Percentiles rank a stretch among this genome's conserved stretches.
Evolutionary conservation across 2,329 filamentous ascomycete species (phyloP).

Genomic region (Penicillium aurantiogriseum): DNA sequence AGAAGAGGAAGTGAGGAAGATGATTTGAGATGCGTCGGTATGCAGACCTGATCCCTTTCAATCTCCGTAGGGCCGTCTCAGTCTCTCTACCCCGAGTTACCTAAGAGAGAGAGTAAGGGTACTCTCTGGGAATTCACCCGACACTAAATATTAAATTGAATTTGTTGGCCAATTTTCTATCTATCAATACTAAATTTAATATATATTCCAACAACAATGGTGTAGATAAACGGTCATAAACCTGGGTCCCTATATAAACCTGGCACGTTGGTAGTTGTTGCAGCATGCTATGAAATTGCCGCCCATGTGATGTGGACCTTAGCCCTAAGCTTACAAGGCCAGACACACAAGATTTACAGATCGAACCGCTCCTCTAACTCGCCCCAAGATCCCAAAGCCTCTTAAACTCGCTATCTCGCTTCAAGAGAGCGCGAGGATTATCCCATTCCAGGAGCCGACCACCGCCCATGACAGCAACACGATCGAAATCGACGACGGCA

Average conservation of each 20-base stretch:
- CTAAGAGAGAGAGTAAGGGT: background rate
- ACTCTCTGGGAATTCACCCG: no score
- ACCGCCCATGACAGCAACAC: background rate
- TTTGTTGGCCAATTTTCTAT: no score
- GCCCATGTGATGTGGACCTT: no score
- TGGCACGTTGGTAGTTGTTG: no score
- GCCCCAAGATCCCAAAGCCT: background rate
- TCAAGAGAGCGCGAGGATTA: background rate
- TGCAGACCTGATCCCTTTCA: constrained; percentile 5
- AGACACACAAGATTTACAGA: no score
- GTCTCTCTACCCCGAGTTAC: background rate
- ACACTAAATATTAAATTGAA: no score
- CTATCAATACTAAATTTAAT: no score
- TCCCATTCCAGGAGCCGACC: background rate
- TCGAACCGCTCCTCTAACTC: background rate
- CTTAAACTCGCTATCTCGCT: background rate
- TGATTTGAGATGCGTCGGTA: background rate
- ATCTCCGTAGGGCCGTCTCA: background rate
- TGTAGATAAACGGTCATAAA: no score
- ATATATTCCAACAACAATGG: no score
- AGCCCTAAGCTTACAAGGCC: background rate
- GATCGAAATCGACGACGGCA: background rate
- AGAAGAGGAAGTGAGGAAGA: background rate
- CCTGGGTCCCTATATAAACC: no score
- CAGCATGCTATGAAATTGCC: no score